Percentiles rank a stretch among this genome's conserved stretches.
phyloP scores from a whole-genome alignment of 2,329 filamentous ascomycete species.

The Fusarium sp. region DNA sequence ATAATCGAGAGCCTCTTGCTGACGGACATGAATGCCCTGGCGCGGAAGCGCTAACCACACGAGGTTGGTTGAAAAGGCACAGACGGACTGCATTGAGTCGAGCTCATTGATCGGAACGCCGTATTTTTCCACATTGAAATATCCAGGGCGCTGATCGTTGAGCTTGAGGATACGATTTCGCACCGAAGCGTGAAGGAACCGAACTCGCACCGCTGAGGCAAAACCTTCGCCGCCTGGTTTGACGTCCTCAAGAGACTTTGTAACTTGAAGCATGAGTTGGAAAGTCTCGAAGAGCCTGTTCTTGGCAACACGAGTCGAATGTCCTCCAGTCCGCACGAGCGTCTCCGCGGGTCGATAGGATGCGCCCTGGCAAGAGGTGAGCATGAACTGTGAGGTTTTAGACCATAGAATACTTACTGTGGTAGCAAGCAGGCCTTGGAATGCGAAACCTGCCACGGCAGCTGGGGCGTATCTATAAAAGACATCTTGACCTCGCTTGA shows the following conservation, averaged over 20 bases:
- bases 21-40: conserved; percentile 72
- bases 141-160: conserved; percentile 62
- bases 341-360: conserved; percentile 75
- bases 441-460: conserved; percentile 66
- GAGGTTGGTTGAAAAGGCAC: conserved; percentile 74
- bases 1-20: conserved; percentile 74
- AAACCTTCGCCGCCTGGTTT: conserved; percentile 75
- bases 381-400: too few species aligned
- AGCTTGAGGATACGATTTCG: conserved; percentile 74
- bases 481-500: conserved; percentile 73
- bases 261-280: conserved; percentile 69
- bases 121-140: conserved; percentile 71
- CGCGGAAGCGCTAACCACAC: conserved; percentile 75
- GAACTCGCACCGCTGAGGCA: conserved; percentile 73
- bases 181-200: conserved; percentile 77
- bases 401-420: conserved; percentile 22
- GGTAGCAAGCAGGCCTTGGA: conserved; percentile 57
- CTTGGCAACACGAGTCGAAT: conserved; percentile 72
- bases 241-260: conserved; percentile 69
- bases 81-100: conserved; percentile 75
- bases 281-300: conserved; percentile 68
- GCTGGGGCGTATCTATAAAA: conserved; percentile 78
- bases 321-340: conserved; percentile 76
- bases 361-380: conserved; percentile 51
- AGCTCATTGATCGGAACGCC: conserved; percentile 77